Evolutionary conservation across 225 moss, liverwort and hornwort genomes (phyloP).

Genomic region (Asterella californica): DNA sequence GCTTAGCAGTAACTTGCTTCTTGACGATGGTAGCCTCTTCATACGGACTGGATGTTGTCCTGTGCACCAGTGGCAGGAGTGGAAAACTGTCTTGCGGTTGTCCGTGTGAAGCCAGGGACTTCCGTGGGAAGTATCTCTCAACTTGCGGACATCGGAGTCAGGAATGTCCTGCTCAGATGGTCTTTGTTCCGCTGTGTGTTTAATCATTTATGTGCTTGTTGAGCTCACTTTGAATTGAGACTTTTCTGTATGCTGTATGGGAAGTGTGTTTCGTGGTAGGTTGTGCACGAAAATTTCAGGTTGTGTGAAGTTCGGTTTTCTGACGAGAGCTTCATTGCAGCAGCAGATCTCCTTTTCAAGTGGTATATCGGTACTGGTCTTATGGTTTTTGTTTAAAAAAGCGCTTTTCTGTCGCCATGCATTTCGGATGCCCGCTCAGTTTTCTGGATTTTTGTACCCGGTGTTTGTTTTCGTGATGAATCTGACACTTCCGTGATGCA

Average conservation of each 20-base stretch:
- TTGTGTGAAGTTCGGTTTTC: not conserved
- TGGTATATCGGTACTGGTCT: not conserved
- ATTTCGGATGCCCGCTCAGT: not conserved
- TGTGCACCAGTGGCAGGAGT: slow-evolving; percentile 6
- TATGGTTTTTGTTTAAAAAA: too few relatives aligned
- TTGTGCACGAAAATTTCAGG: not conserved
- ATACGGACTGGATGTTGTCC: not conserved
- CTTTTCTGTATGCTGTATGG: not conserved
- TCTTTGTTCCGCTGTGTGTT: not conserved
- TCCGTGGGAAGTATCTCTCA: slow-evolving; percentile 5
- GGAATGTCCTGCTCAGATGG: not conserved
- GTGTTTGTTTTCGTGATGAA: not conserved
- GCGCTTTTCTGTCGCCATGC: too few relatives aligned
- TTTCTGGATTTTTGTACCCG: not conserved
- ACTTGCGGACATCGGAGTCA: not conserved
- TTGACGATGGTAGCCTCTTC: not conserved
- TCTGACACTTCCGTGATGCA: not conserved
- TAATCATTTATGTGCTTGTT: not conserved
- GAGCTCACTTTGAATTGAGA: not conserved
- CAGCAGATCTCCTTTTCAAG: not conserved
- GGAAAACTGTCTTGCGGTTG: slow-evolving; percentile 3
- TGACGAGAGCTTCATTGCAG: not conserved
- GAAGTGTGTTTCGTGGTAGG: not conserved
- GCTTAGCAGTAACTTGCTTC: not conserved
- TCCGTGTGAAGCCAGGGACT: slow-evolving; percentile 12